Conservation (phyloP, 1,139 yeast genomes). For the Candida glucosophila region DNA sequence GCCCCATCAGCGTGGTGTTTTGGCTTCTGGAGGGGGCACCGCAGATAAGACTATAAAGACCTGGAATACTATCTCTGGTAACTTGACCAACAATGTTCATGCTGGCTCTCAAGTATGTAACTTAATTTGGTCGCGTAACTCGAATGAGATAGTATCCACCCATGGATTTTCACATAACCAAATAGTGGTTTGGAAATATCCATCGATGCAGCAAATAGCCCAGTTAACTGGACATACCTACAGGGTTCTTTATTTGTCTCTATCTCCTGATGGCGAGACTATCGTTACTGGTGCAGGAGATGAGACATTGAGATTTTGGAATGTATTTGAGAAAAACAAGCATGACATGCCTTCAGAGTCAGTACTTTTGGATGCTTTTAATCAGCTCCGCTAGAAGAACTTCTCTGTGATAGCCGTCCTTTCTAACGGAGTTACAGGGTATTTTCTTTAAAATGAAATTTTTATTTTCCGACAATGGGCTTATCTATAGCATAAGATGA, state of each 20-base stretch:
- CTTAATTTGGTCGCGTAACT: conserved; percentile 84
- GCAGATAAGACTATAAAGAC: conserved; percentile 85
- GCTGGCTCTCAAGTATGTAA: conserved; percentile 97
- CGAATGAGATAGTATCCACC: conserved; percentile 87
- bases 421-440: too few relatives aligned
- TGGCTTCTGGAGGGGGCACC: conserved; percentile 97
- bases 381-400: conserved; percentile 64
- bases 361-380: conserved; percentile 68
- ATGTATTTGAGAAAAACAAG: conserved; percentile 72
- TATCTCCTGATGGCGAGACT: conserved; percentile 96
- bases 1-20: conserved; percentile 87
- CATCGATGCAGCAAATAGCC: conserved; percentile 87
- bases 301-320: conserved; percentile 92
- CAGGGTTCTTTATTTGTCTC: conserved; percentile 78
- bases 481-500: too few relatives aligned
- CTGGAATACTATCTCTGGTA: conserved; percentile 86
- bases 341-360: conserved; percentile 50
- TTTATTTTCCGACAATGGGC: too few relatives aligned
- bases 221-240: conserved; percentile 92
- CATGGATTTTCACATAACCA: conserved; percentile 93
- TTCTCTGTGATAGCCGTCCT: too few relatives aligned
- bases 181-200: conserved; percentile 90
- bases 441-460: too few relatives aligned
- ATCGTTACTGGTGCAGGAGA: conserved; percentile 99
- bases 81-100: conserved; percentile 66